Evolutionary conservation across 2,329 filamentous ascomycete species (phyloP).

Genomic region (Alternaria gansuensis): DNA sequence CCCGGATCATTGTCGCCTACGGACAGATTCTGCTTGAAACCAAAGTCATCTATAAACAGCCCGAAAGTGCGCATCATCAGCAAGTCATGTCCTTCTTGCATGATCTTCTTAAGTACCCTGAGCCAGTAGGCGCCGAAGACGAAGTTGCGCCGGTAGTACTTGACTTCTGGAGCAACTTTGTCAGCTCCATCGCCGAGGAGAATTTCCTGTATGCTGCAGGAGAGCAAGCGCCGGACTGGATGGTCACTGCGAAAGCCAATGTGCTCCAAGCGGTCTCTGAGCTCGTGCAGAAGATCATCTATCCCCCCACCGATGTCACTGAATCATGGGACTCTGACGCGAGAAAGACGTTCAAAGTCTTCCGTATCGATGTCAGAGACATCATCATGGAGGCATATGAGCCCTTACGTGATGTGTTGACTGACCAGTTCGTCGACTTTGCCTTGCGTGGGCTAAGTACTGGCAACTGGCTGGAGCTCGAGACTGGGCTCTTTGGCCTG

Average conservation of each 20-base stretch:
- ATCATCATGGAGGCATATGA: constrained; percentile 76
- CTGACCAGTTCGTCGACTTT: constrained; percentile 59
- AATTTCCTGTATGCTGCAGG: constrained; percentile 44
- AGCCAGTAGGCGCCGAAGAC: constrained; percentile 75
- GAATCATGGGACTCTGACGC: constrained; percentile 75
- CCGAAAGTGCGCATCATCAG: constrained; percentile 42
- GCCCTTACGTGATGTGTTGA: constrained; percentile 57
- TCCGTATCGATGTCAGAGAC: constrained; percentile 80
- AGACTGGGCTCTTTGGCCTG: constrained; percentile 68
- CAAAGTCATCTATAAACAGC: constrained; percentile 60
- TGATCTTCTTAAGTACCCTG: constrained; percentile 71
- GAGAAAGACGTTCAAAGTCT: constrained; percentile 72
- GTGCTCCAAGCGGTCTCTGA: constrained; percentile 71
- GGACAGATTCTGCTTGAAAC: constrained; percentile 47
- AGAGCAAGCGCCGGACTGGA: constrained; percentile 62
- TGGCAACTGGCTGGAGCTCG: constrained; percentile 60
- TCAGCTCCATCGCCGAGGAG: constrained; percentile 72
- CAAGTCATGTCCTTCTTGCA: constrained; percentile 62
- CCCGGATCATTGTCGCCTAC: constrained; percentile 50
- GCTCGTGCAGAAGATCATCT: constrained; percentile 74
- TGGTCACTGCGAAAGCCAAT: constrained; percentile 65
- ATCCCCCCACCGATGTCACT: constrained; percentile 67
- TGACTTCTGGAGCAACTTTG: constrained; percentile 83
- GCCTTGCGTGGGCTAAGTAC: constrained; percentile 53
- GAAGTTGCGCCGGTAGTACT: constrained; percentile 76